Evolutionary conservation across 768 basidiomycete genomes (phyloP).

Genomic region (Tephrocybe rancida): DNA sequence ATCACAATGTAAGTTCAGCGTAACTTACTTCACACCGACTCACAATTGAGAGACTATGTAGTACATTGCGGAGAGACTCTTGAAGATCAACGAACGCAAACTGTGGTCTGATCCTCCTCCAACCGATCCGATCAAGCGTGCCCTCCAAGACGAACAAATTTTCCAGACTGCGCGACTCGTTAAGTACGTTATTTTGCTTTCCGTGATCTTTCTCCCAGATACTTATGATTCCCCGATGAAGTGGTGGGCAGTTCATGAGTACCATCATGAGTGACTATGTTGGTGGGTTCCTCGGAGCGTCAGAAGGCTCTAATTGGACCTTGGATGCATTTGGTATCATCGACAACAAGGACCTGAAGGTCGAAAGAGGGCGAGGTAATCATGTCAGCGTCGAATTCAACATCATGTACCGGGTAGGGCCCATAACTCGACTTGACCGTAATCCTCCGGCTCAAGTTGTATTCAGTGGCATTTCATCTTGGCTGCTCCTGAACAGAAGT

Average conservation of each 20-base stretch:
- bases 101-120: conserved; percentile 47
- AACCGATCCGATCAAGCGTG: conserved; percentile 22
- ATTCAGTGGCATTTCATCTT: conserved; percentile 58
- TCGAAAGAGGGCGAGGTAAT: conserved; percentile 60
- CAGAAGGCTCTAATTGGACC: no score
- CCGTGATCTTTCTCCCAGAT: conserved; percentile 25
- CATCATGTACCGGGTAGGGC: conserved; percentile 41
- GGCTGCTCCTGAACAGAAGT: conserved; percentile 47
- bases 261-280: no score
- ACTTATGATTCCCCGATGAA: no score
- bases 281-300: no score
- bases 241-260: no score
- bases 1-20: conserved; percentile 51
- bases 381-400: no score
- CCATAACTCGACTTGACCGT: no score
- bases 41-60: conserved; percentile 23
- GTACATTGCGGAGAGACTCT: conserved; percentile 55
- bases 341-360: conserved; percentile 30
- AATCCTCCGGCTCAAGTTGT: no score
- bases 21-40: background rate
- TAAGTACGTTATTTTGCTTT: conserved; percentile 38
- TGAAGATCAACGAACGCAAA: conserved; percentile 57
- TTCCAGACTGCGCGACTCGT: conserved; percentile 52
- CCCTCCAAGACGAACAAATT: no score
- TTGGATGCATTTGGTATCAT: conserved; percentile 53